Evolutionary conservation across 2,329 filamentous ascomycete genomes (phyloP).

Genomic region (Aspergillus ustus): DNA sequence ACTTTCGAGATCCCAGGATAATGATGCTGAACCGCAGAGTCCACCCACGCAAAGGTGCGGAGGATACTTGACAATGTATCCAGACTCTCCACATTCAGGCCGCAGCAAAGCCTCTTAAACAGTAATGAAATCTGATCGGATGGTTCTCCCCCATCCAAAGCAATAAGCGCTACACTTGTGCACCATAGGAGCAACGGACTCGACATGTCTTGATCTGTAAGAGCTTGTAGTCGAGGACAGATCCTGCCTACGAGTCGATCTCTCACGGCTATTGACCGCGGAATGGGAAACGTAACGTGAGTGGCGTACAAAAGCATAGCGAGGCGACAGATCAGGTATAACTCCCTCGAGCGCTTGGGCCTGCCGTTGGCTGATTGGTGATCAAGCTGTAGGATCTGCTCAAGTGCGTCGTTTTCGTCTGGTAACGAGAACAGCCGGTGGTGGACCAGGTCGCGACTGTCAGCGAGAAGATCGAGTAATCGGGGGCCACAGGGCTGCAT

Average conservation of each 20-base stretch:
- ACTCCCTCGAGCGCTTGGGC: background rate
- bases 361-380: background rate
- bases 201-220: background rate
- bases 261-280: background rate
- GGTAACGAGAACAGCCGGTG: constrained; percentile 9
- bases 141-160: background rate
- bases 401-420: background rate
- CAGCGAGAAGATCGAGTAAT: background rate
- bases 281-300: constrained; percentile 14
- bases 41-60: constrained; percentile 10
- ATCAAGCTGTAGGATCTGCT: background rate
- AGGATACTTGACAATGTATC: background rate
- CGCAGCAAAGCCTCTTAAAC: background rate
- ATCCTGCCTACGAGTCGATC: background rate
- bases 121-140: background rate
- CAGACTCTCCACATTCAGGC: background rate
- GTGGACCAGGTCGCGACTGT: constrained; percentile 8
- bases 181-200: constrained; percentile 8
- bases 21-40: background rate
- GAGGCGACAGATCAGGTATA: constrained; percentile 6
- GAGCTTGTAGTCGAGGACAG: background rate
- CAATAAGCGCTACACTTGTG: background rate
- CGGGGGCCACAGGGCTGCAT: background rate
- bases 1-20: background rate
- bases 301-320: background rate